Evolutionary conservation across 192 early-diverging fungal genomes (phyloP).

Genomic region (Phycomyces blakesleeanus): DNA sequence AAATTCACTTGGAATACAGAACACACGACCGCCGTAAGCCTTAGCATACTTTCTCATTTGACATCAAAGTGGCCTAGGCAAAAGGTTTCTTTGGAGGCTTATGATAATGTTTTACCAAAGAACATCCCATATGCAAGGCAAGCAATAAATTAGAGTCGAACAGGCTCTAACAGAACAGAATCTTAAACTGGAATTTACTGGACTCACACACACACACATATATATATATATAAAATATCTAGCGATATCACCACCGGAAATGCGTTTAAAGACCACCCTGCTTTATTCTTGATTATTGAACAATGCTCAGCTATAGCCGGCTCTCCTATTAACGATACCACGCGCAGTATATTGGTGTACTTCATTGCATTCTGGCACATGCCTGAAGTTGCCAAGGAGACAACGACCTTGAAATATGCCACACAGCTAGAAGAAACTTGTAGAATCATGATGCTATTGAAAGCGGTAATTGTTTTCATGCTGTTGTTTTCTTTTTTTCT

Average conservation of each 20-base stretch:
- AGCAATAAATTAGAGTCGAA: no score
- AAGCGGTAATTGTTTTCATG: constrained; percentile 3
- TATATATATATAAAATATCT: no score
- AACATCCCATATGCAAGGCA: constrained; percentile 22
- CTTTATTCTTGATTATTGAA: constrained; percentile 19
- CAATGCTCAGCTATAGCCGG: constrained; percentile 7
- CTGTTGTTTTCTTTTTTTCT: no score
- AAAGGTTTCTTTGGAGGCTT: constrained; percentile 15
- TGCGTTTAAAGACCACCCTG: constrained; percentile 33
- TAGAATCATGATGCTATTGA: constrained; percentile 7
- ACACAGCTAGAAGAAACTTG: constrained; percentile 25
- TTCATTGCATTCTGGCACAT: constrained; percentile 38
- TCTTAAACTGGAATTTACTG: not conserved
- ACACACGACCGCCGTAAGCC: constrained; percentile 5
- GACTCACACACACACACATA: no score
- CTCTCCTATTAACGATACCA: not conserved
- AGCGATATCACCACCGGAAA: constrained; percentile 28
- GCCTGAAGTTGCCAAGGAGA: constrained; percentile 9
- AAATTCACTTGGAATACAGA: not conserved
- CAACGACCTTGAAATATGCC: constrained; percentile 19
- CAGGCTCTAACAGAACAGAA: not conserved
- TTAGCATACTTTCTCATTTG: constrained; percentile 4
- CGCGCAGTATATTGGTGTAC: constrained; percentile 28
- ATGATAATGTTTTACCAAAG: constrained; percentile 28
- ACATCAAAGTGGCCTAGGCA: constrained; percentile 18